Percentiles rank a stretch among this genome's conserved stretches.
Evolutionary conservation across 2,329 filamentous ascomycete species (phyloP).

Genomic region (Onygena corvina): DNA sequence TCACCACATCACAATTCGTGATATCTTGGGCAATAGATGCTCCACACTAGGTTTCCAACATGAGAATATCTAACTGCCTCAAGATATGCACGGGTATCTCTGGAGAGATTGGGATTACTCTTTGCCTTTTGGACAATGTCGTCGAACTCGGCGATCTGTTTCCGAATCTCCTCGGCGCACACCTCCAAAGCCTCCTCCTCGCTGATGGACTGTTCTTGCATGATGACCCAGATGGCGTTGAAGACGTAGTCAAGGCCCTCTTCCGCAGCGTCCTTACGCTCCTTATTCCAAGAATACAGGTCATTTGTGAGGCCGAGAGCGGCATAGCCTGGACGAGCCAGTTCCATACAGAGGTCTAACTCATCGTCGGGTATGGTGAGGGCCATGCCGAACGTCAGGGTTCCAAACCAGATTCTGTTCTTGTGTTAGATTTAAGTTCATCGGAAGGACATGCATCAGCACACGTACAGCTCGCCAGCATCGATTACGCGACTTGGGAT

Average conservation of each 20-base stretch:
- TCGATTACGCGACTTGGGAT: conserved; percentile 21
- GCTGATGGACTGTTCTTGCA: conserved; percentile 24
- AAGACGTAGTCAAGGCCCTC: conserved; percentile 12
- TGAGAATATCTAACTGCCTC: conserved; percentile 23
- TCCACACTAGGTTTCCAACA: conserved; percentile 30
- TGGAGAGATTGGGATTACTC: conserved; percentile 14
- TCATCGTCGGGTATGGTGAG: conserved; percentile 31
- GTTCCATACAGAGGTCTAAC: conserved; percentile 21
- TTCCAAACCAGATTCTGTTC: conserved; percentile 26
- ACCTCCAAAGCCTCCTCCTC: conserved; percentile 22
- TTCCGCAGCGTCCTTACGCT: conserved; percentile 25
- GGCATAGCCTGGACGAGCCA: conserved; percentile 22
- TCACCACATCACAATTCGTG: conserved; percentile 12
- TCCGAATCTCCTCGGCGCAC: conserved; percentile 19
- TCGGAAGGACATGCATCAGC: no score
- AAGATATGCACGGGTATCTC: conserved; percentile 22
- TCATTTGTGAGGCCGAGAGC: conserved; percentile 30
- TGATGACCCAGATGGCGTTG: conserved; percentile 33
- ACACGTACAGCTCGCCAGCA: conserved; percentile 21
- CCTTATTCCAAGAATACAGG: conserved; percentile 31
- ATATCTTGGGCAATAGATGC: conserved; percentile 27
- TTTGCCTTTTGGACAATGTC: conserved; percentile 16
- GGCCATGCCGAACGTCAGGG: conserved; percentile 29
- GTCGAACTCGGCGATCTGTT: conserved; percentile 17
- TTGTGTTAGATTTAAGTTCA: neutral